Base-by-base conservation (phyloP, 202 grass and related monocot genomes). In the Setaria viridis region DNA sequence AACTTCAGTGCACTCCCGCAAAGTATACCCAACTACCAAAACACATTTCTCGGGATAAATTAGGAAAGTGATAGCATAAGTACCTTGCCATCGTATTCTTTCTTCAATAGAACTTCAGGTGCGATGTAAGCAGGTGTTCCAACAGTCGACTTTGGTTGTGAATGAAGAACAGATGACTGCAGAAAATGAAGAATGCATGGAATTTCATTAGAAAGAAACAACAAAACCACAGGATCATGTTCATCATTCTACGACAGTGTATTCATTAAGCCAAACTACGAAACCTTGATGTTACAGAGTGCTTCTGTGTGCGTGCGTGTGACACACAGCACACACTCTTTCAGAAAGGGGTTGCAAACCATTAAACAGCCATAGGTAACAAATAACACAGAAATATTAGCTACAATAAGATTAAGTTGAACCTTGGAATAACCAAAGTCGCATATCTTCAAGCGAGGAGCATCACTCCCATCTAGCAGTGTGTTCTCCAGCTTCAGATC, bases 351-450 rank as follows among this genome's bases (percentile, higher is more conserved):
- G 16, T 71, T 55, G 15, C 11, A 39, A 16, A 73, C 17, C 47
- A 55, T 64, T 89, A 82, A 85, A 86, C 19, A 48, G 29, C 10
- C 54, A 35, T 78, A 45, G 11, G 20, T 10, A 67, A 74, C 29
- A 68, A 78, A 82, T 82, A 82, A 48, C 69, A 72, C 15, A 60
- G 0, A n/a, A 51, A 58, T 11, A 64, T 39, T 80, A 75, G 45
- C 6, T 59, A 47, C 33, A 76, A 64, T 33, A 83, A 37, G 48
- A 73, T 76, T 19, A 37, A 80, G 16, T 54, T 80, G 39, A 78
- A 98, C 95, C 95, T 98, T 98, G 63, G 95, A 98, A 89, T 98
- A 98, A 33, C 95, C 93, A n/a, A 98, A 98, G 82, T 95, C 95
- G 74, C 95, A 95, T 87, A 98, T 98, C 88, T 98, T 98, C 76